Evolutionary conservation across 345 rosid genomes (phyloP).

Genomic region (Linum lewisii): DNA sequence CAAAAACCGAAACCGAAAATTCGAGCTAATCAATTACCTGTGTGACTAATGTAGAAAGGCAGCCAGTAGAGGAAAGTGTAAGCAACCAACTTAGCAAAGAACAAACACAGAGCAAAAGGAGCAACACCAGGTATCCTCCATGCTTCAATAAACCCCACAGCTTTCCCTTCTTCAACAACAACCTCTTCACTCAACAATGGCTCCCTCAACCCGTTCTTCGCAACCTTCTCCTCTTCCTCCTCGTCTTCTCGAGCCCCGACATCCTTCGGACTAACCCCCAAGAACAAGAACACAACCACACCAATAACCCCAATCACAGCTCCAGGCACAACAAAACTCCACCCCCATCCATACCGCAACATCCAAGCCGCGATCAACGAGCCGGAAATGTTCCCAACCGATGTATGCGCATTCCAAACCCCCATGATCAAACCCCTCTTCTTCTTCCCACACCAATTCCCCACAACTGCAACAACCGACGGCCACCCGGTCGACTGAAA

Average conservation of each 20-base stretch:
- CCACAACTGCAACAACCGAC: constrained; percentile 90
- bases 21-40: constrained; percentile 37
- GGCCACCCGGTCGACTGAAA: constrained; percentile 99
- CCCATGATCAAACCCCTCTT: constrained; percentile 96
- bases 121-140: constrained; percentile 98
- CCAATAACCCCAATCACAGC: constrained; percentile 44
- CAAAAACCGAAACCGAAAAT: no score
- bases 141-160: constrained; percentile 85
- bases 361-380: constrained; percentile 66
- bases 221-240: constrained; percentile 47
- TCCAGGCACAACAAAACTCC: constrained; percentile 92
- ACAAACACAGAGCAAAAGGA: constrained; percentile 86
- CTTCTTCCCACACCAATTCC: constrained; percentile 87
- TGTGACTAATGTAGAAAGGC: constrained; percentile 89
- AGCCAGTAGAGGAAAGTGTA: constrained; percentile 98
- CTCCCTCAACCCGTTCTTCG: constrained; percentile 34
- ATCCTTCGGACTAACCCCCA: constrained; percentile 66
- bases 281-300: constrained; percentile 47
- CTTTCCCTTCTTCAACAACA: constrained; percentile 27
- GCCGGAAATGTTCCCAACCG: constrained; percentile 79
- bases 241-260: constrained; percentile 53
- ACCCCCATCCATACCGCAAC: constrained; percentile 90
- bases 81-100: constrained; percentile 88
- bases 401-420: constrained; percentile 96
- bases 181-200: constrained; percentile 43